phyloP scores from a whole-genome alignment of 495 filamentous ascomycete species.

The Parathielavia appendiculata region DNA sequence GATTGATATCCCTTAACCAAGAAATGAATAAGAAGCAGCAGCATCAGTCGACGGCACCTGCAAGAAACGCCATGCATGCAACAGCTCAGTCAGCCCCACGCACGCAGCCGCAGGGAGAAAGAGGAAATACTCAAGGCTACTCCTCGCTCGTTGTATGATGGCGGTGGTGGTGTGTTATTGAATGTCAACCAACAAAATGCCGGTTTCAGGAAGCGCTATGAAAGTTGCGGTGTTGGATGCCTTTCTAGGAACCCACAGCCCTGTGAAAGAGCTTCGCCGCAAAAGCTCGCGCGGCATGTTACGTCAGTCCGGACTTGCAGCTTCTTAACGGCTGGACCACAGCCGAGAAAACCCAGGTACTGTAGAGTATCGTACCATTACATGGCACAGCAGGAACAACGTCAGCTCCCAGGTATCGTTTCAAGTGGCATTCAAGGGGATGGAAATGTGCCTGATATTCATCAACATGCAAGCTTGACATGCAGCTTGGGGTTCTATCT shows the following conservation, averaged over 20 bases:
- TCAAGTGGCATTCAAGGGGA: neutral
- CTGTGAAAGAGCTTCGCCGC: slow-evolving; percentile 18
- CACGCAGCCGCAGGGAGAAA: too few species aligned
- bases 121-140: too few species aligned
- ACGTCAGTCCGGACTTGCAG: slow-evolving; percentile 21
- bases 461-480: neutral
- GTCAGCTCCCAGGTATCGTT: neutral
- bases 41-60: too few species aligned
- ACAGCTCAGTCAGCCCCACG: too few species aligned
- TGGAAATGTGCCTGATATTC: neutral
- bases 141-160: too few species aligned
- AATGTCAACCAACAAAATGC: neutral
- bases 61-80: too few species aligned
- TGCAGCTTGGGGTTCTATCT: too few species aligned
- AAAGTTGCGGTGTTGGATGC: neutral
- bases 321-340: neutral
- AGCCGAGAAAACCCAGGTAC: too few species aligned
- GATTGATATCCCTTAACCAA: too few species aligned
- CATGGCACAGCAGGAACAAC: neutral
- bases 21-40: too few species aligned
- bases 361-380: too few species aligned
- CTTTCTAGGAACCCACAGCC: slow-evolving; percentile 8
- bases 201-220: neutral
- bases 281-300: slow-evolving; percentile 28
- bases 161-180: neutral